A percentile compares a stretch with the other conserved stretches of the same genome.
phyloP scores from a whole-genome alignment of 2,329 filamentous ascomycete species.

The Coniella lustricola region DNA sequence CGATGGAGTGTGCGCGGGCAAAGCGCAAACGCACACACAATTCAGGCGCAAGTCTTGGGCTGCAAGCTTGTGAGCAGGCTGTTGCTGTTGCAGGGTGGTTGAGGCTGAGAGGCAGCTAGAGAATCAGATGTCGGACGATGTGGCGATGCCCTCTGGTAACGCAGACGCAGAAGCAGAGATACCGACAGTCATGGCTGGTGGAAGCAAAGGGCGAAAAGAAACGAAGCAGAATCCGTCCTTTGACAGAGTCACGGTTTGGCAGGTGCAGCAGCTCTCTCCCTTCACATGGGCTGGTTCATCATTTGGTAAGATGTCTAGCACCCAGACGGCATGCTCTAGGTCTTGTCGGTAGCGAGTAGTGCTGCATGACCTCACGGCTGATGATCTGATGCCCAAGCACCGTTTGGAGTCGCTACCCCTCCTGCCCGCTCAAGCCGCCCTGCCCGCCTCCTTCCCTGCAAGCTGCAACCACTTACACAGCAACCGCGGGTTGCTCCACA shows the following conservation, averaged over 20 bases:
- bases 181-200: not conserved
- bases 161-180: too few relatives aligned
- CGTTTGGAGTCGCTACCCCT: too few relatives aligned
- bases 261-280: too few relatives aligned
- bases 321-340: too few relatives aligned
- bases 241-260: too few relatives aligned
- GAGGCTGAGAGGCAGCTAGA: not conserved
- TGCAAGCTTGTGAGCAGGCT: too few relatives aligned
- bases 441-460: not conserved
- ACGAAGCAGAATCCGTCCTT: too few relatives aligned
- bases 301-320: not conserved
- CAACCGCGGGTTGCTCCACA: not conserved
- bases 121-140: not conserved
- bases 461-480: slow-evolving; percentile 4
- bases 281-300: too few relatives aligned
- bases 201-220: not conserved
- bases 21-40: not conserved
- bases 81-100: not conserved
- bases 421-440: too few relatives aligned
- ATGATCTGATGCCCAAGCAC: too few relatives aligned
- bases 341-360: not conserved
- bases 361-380: slow-evolving; percentile 3
- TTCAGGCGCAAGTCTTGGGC: too few relatives aligned
- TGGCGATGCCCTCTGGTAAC: not conserved
- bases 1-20: too few relatives aligned